Conservation (phyloP, 768 basidiomycete species). For the Lepiota subincarnata region DNA sequence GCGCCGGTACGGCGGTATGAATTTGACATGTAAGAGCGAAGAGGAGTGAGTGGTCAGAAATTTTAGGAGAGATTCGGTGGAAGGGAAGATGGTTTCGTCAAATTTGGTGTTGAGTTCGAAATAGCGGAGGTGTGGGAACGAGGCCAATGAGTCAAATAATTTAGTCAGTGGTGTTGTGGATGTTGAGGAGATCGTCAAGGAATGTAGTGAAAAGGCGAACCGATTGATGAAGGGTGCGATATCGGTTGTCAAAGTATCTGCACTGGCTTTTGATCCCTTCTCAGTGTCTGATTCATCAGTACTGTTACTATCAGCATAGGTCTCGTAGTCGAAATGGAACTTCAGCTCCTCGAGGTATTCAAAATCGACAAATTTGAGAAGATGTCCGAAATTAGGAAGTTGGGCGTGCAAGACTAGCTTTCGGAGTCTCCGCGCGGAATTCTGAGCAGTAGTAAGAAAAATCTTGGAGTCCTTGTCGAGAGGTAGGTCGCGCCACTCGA, state of each 20-base stretch:
- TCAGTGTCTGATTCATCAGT: too few species aligned
- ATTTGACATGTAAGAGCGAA: conserved; percentile 19
- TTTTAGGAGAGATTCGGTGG: conserved; percentile 18
- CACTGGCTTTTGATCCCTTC: too few species aligned
- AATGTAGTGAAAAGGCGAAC: conserved; percentile 18
- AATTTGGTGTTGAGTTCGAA: conserved; percentile 21
- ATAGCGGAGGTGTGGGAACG: conserved; percentile 21
- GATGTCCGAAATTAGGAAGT: background rate
- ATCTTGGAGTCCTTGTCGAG: background rate
- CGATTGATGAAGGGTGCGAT: conserved; percentile 31
- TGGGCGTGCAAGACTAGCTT: conserved; percentile 1
- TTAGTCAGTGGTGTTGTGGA: conserved; percentile 27
- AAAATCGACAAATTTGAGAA: background rate
- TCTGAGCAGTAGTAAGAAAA: background rate
- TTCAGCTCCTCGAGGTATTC: conserved; percentile 3
- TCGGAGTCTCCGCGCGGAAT: background rate
- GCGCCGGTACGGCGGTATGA: conserved; percentile 12
- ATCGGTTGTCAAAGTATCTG: background rate
- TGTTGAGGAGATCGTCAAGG: conserved; percentile 29
- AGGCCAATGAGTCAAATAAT: conserved; percentile 27
- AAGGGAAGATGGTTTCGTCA: conserved; percentile 20
- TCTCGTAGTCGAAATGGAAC: conserved; percentile 3
- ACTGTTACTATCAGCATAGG: too few species aligned
- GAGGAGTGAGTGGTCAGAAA: conserved; percentile 19
- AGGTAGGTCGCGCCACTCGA: conserved; percentile 3